Evolutionary conservation across 495 filamentous ascomycete species (phyloP), one percentile per base, ranked within the genome.

Genomic region (Beverwykella pulmonaria): DNA sequence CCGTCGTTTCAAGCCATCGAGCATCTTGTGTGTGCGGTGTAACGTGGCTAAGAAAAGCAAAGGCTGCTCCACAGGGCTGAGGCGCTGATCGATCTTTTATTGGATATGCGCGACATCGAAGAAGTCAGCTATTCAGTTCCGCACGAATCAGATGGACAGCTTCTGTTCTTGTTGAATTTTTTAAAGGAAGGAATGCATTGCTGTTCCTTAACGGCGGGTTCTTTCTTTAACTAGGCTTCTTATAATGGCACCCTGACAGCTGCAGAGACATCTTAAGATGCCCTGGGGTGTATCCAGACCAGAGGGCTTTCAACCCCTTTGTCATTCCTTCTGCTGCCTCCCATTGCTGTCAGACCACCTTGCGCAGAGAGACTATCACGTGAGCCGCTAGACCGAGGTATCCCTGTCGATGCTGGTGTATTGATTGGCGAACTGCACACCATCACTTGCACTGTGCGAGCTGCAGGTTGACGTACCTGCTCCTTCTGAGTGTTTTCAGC

Each of bases 31-130:
- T 54, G 19, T n/a, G 65, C 26, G 27, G 63, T 68, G 65, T 30
- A 63, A 63, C 65, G 53, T 56, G 59, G 59, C 29, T 52, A 49
- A 23, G 49, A 57, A 61, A 50, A 67, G 64, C 19, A 56, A 26
- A 52, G 29, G 34, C 12, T 27, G 46, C 54, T 59, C 63, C 54
- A 66, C 55, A 66, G 55, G 63, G 63, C 63, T 66, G 63, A 66
- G 55, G 48, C 48, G 59, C 23, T 22, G 59, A 36, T 52, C 47
- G 27, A 25, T 25, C 39, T 8, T 17, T 52, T 44, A 65, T 57
- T 65, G 53, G 61, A 50, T 15, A 25, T 54, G 36, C 12, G 27
- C 15, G 48, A 23, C 59, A 62, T 58, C 14, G 46, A 61, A 19
- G 27, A 30, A 49, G 22, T 3, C 3, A 36, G 2, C 30, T 15